A percentile compares a stretch with the other conserved stretches of the same genome.
Evolutionary conservation across 2,329 filamentous ascomycete species (phyloP).

Genomic region (Neurospora sp.): DNA sequence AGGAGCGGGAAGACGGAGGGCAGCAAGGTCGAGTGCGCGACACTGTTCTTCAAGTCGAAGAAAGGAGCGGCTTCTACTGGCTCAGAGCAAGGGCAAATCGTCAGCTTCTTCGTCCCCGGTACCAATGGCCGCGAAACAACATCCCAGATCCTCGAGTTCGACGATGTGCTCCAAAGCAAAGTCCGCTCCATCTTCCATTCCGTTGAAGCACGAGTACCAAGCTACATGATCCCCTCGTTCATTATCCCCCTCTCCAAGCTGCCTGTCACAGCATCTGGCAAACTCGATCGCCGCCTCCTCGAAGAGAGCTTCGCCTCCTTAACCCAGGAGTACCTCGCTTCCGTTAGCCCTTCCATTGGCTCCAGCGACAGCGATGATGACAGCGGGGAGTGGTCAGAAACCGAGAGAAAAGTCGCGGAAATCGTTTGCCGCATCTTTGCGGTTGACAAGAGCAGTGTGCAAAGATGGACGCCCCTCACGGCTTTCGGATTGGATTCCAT

Average conservation of each 20-base stretch:
- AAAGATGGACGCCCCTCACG: constrained; percentile 61
- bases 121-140: not conserved
- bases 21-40: constrained; percentile 35
- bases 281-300: constrained; percentile 55
- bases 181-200: constrained; percentile 41
- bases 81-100: constrained; percentile 39
- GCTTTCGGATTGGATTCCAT: constrained; percentile 77
- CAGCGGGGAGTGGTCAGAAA: constrained; percentile 35
- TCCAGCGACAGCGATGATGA: constrained; percentile 19
- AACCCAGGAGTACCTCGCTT: constrained; percentile 32
- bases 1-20: constrained; percentile 28
- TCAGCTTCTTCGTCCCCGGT: constrained; percentile 57
- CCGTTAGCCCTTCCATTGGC: constrained; percentile 11
- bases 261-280: constrained; percentile 65
- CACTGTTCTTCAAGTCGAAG: constrained; percentile 40
- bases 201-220: constrained; percentile 48
- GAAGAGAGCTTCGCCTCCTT: constrained; percentile 36
- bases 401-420: constrained; percentile 46
- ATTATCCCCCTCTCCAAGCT: constrained; percentile 60
- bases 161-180: constrained; percentile 19
- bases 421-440: constrained; percentile 42
- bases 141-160: constrained; percentile 30
- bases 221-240: constrained; percentile 71
- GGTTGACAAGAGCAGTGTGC: constrained; percentile 36
- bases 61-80: not conserved